Base-by-base conservation (phyloP, 1,284 basidiomycete species). In the Cutaneotrichosporon dermatis region DNA sequence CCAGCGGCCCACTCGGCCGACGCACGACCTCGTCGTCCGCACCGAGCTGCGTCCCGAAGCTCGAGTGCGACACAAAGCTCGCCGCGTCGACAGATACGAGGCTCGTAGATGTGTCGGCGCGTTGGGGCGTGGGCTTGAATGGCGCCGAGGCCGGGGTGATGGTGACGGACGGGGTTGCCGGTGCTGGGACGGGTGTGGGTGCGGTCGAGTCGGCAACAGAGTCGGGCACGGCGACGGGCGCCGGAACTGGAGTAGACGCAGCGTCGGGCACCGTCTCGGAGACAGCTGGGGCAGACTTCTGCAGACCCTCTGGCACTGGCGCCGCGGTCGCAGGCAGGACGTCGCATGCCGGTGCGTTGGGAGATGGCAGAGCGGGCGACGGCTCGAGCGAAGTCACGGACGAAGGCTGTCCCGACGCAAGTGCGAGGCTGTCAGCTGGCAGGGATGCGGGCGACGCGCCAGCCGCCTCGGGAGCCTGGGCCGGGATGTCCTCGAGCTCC, bases 1-100 rank as follows among this genome's bases (percentile, higher is more conserved):
- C 51, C 4, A 60, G 55, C 16, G 59, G 59, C 8, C 37, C 50
- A 6, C 16, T 41, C n/a, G 50, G 50, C 11, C 50, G 37, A 9
- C 16, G 50, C 39, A 51, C 39, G 15, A 51, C 6, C 37, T 51
- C 50, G 37, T 51, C 50, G 36, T 15, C 11, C 36, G 53, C 39
- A 8, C 12, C 39, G 39, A 8, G 9, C 9, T 40, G 39, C 39
- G 39, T 12, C 16, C 43, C 53, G 13, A 48, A n/a, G 35, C 55
- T 36, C 36, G 55, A 51, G 13, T 45, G 46, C 15, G 42, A 34
- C 16, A 44, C 49, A 39, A 52, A 37, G 41, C 51, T 39, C 51
- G 59, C 41, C 35, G 59, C 51, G 3, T 37, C 55, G 10, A 51
- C n/a, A 12, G 25, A 39, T n/a, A 40, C 11, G 40, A 45, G 39